Evolutionary conservation across 495 filamentous ascomycete genomes (phyloP).

Genomic region (Viridothelium virens): DNA sequence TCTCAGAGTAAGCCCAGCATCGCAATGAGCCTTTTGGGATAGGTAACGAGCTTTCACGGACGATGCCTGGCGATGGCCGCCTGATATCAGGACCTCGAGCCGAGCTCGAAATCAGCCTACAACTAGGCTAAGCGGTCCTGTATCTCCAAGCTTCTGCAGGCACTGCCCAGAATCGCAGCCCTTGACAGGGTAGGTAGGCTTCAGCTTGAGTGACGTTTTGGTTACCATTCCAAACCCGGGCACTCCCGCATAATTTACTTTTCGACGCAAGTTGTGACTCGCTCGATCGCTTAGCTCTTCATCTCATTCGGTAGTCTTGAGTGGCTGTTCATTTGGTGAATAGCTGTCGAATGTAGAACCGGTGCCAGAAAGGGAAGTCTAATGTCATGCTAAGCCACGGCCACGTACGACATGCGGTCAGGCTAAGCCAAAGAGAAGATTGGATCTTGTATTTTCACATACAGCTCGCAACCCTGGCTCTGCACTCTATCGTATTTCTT

Average conservation of each 20-base stretch:
- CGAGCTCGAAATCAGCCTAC: not conserved
- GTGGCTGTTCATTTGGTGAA: not conserved
- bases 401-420: not conserved
- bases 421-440: not conserved
- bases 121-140: not conserved
- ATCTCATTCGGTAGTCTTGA: not conserved
- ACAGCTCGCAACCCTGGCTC: no score
- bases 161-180: not conserved
- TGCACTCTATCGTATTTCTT: no score
- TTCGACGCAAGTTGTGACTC: not conserved
- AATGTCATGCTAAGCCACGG: slow-evolving; percentile 1
- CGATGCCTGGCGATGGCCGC: not conserved
- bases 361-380: not conserved
- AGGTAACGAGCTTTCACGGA: not conserved
- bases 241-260: not conserved
- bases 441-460: no score
- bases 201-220: slow-evolving; percentile 10
- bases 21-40: not conserved
- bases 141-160: not conserved
- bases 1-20: slow-evolving; percentile 15
- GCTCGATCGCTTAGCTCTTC: not conserved
- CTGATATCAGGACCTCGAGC: not conserved
- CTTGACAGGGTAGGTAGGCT: not conserved
- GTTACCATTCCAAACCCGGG: not conserved
- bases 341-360: not conserved